These are phyloP conservation scores for Chionographis japonica DNA, from an alignment of 106 monocot species.

Conservation along the genomic window DNA sequence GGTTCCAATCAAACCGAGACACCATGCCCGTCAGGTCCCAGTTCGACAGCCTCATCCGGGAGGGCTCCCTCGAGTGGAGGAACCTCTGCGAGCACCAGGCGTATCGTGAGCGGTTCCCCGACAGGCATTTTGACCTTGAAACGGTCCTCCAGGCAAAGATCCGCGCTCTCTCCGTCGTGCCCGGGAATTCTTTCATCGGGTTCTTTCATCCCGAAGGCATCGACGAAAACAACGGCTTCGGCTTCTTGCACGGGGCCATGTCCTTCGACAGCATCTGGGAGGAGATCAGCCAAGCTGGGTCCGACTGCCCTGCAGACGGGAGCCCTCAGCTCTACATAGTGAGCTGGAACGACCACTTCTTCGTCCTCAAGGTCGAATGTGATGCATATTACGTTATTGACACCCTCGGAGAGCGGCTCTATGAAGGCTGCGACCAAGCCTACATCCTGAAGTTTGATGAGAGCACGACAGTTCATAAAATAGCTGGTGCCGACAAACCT, in stretches of 20 bases:
- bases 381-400: slow-evolving; percentile 83
- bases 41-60: slow-evolving; percentile 70
- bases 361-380: slow-evolving; percentile 69
- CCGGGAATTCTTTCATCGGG: slow-evolving; percentile 74
- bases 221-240: slow-evolving; percentile 38
- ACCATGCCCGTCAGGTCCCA: slow-evolving; percentile 69
- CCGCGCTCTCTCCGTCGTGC: slow-evolving; percentile 48
- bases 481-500: slow-evolving; percentile 11
- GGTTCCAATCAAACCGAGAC: slow-evolving; percentile 48
- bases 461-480: slow-evolving; percentile 29
- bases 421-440: slow-evolving; percentile 78
- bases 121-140: slow-evolving; percentile 93
- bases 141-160: slow-evolving; percentile 72
- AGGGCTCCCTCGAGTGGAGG: slow-evolving; percentile 84
- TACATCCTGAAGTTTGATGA: slow-evolving; percentile 85
- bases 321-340: slow-evolving; percentile 57
- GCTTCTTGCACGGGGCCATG: slow-evolving; percentile 68
- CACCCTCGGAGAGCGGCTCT: slow-evolving; percentile 86
- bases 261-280: slow-evolving; percentile 91
- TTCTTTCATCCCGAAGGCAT: slow-evolving; percentile 76
- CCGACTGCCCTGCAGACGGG: slow-evolving; percentile 18
- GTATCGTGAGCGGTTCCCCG: slow-evolving; percentile 45
- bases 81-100: slow-evolving; percentile 58
- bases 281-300: slow-evolving; percentile 37
- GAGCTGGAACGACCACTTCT: slow-evolving; percentile 99